Conservation (phyloP, 257 asterid species). For the Nemophila menziesii region DNA sequence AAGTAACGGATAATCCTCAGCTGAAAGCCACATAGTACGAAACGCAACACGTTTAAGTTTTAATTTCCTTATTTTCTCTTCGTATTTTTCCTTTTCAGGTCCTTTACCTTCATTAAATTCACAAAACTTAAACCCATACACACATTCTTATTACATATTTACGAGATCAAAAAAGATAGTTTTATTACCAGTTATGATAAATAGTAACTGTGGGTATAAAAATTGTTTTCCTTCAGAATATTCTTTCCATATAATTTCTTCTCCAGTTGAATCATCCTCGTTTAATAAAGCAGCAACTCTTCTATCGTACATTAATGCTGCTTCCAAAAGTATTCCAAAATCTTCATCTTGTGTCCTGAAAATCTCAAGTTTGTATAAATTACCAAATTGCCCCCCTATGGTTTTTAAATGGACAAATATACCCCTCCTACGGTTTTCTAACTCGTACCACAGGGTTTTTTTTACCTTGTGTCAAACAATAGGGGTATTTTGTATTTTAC, state of each 20-base stretch:
- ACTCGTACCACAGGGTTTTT: no score
- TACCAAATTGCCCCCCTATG: no score
- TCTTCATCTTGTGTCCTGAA: constrained; percentile 97
- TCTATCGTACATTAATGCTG: constrained; percentile 93
- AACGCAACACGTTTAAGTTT: constrained; percentile 84
- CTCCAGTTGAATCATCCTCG: constrained; percentile 57
- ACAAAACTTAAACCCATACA: background rate
- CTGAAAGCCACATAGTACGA: constrained; percentile 93
- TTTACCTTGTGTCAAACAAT: no score
- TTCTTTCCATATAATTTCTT: constrained; percentile 59
- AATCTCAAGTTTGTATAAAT: no score
- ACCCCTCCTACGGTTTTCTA: no score
- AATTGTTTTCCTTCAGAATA: constrained; percentile 45
- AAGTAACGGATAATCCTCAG: constrained; percentile 94
- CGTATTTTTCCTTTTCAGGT: constrained; percentile 94
- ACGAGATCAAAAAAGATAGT: constrained; percentile 2
- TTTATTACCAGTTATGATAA: constrained; percentile 77
- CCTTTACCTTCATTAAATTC: constrained; percentile 63
- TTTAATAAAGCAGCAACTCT: constrained; percentile 71
- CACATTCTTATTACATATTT: background rate
- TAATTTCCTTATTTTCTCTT: constrained; percentile 63
- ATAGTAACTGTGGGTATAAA: constrained; percentile 71
- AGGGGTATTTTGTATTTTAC: no score
- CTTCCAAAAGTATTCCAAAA: constrained; percentile 82
- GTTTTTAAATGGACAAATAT: no score